Evolutionary conservation across 1,139 yeast genomes (phyloP).

Genomic region (Geotrichum siamense): DNA sequence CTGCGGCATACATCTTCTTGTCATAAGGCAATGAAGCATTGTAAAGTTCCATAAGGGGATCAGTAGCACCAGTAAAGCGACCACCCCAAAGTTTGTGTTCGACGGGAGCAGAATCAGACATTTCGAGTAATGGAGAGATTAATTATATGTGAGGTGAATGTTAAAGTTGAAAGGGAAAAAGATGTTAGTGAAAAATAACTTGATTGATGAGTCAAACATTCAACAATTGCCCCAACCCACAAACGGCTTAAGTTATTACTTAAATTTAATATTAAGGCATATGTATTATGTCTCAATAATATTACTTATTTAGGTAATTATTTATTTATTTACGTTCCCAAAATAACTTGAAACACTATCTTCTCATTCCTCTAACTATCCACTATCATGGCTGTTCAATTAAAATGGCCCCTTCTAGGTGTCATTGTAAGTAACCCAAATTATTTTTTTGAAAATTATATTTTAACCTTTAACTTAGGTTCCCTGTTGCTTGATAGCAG

Average conservation of each 20-base stretch:
- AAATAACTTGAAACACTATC: not conserved
- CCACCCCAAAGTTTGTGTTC: constrained; percentile 92
- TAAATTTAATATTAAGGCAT: too few relatives aligned
- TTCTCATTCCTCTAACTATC: not conserved
- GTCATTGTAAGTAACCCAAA: constrained; percentile 23
- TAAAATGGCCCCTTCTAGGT: constrained; percentile 31
- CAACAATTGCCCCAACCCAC: too few relatives aligned
- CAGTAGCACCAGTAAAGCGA: constrained; percentile 91
- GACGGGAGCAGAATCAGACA: constrained; percentile 21
- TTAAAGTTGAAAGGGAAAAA: not conserved
- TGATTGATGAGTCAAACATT: too few relatives aligned
- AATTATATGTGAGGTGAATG: too few relatives aligned
- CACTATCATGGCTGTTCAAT: constrained; percentile 24
- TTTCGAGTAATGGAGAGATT: too few relatives aligned
- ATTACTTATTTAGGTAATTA: too few relatives aligned
- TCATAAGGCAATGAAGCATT: constrained; percentile 96
- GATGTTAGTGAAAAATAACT: too few relatives aligned
- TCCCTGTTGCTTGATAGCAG: constrained; percentile 55
- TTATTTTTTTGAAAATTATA: not conserved
- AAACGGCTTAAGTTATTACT: too few relatives aligned
- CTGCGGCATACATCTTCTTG: constrained; percentile 89
- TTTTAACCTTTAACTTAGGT: constrained; percentile 36
- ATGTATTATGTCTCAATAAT: too few relatives aligned
- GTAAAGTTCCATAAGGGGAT: constrained; percentile 93
- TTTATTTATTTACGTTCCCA: too few relatives aligned